phyloP scores from a whole-genome alignment of 768 basidiomycete genomes.

The Artomyces pyxidatus region DNA sequence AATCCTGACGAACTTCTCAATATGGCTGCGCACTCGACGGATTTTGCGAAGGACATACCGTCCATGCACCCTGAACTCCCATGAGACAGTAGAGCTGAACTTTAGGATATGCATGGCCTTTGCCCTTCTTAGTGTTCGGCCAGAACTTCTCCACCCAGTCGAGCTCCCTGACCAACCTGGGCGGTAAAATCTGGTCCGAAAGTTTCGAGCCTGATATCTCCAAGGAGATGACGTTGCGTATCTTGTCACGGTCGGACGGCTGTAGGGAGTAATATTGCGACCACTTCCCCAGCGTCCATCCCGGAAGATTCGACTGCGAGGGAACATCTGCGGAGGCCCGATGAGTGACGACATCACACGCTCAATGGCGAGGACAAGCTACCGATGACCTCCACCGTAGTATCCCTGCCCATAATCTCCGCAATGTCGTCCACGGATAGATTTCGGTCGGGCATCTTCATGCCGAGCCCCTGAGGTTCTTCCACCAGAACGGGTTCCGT shows the following conservation, averaged over 20 bases:
- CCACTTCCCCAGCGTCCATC: slow-evolving; percentile 91
- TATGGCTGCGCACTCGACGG: background rate
- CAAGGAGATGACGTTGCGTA: slow-evolving; percentile 91
- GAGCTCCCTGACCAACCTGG: slow-evolving; percentile 75
- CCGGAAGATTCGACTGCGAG: slow-evolving; percentile 74
- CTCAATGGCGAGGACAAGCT: slow-evolving; percentile 16
- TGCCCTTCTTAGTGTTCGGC: slow-evolving; percentile 67
- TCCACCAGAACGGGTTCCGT: slow-evolving; percentile 79
- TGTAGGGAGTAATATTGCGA: slow-evolving; percentile 75
- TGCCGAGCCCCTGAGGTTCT: slow-evolving; percentile 72
- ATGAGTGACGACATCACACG: too few relatives aligned
- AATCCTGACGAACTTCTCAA: slow-evolving; percentile 53
- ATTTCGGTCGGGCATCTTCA: slow-evolving; percentile 72
- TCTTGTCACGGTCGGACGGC: slow-evolving; percentile 65
- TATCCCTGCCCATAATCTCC: slow-evolving; percentile 66
- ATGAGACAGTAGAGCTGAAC: slow-evolving; percentile 96
- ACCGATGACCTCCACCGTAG: slow-evolving; percentile 90
- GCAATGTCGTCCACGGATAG: slow-evolving; percentile 80
- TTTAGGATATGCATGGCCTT: slow-evolving; percentile 76
- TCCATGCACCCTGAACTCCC: slow-evolving; percentile 92
- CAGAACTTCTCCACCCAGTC: slow-evolving; percentile 98
- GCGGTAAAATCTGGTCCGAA: slow-evolving; percentile 72
- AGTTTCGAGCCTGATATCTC: slow-evolving; percentile 86
- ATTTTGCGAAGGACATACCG: slow-evolving; percentile 42
- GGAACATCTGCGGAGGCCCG: slow-evolving; percentile 67